These are phyloP conservation scores for Caloboletus firmus DNA, from an alignment of 1,284 basidiomycete species.

Conservation along the genomic window DNA sequence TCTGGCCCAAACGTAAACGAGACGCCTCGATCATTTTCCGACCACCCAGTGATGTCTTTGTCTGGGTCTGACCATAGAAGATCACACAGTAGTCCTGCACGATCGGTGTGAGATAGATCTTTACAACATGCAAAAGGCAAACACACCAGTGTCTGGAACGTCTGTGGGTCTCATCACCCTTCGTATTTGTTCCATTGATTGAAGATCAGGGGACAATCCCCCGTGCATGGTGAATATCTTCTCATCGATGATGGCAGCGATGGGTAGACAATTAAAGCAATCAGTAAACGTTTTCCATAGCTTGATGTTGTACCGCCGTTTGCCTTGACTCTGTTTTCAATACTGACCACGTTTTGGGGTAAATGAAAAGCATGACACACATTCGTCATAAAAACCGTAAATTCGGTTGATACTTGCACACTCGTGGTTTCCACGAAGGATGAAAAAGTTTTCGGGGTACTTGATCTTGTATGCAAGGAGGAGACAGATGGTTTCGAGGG, in stretches of 20 bases:
- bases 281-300: conserved; percentile 98
- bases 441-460: conserved; percentile 98
- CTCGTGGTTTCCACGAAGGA: conserved; percentile 92
- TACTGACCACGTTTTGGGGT: background rate
- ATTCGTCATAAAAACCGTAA: conserved; percentile 97
- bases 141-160: conserved; percentile 94
- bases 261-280: conserved; percentile 94
- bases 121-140: background rate
- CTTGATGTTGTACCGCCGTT: conserved; percentile 97
- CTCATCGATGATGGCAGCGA: conserved; percentile 96
- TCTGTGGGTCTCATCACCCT: conserved; percentile 99
- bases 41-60: conserved; percentile 99
- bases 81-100: conserved; percentile 86
- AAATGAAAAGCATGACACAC: conserved; percentile 48
- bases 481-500: conserved; percentile 89
- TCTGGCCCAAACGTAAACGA: conserved; percentile 99
- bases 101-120: conserved; percentile 13
- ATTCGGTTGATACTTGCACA: conserved; percentile 95
- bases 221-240: conserved; percentile 97
- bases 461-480: conserved; percentile 96
- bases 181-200: conserved; percentile 99
- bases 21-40: conserved; percentile 98
- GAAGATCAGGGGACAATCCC: conserved; percentile 91
- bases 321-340: conserved; percentile 56
- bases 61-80: conserved; percentile 99